These are phyloP conservation scores for Hysterium pulicare DNA, from an alignment of 2,329 filamentous ascomycete genomes.

Conservation along the genomic window DNA sequence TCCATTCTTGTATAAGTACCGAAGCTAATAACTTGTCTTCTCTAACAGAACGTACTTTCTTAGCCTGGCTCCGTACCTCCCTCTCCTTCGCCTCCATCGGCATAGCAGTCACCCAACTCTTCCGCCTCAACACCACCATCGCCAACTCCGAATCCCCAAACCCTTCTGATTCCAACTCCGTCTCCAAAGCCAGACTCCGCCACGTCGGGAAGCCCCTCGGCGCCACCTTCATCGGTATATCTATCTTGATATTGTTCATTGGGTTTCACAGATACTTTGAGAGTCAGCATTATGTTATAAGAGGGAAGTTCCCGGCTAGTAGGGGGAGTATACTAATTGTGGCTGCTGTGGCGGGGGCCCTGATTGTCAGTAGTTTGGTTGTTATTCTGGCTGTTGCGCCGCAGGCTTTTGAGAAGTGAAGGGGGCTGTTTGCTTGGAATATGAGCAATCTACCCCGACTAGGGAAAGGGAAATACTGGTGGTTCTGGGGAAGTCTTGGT, in stretches of 20 bases:
- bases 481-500: too few relatives aligned
- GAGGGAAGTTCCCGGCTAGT: slow-evolving; percentile 76
- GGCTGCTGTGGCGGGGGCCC: slow-evolving; percentile 57
- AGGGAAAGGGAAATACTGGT: too few relatives aligned
- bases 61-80: slow-evolving; percentile 80
- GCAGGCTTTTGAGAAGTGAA: slow-evolving; percentile 40
- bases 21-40: slow-evolving; percentile 2
- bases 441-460: too few relatives aligned
- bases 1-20: slow-evolving; percentile 1
- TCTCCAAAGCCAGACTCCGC: slow-evolving; percentile 20
- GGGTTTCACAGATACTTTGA: slow-evolving; percentile 78
- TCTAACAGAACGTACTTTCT: slow-evolving; percentile 70
- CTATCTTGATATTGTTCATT: slow-evolving; percentile 69
- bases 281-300: slow-evolving; percentile 74
- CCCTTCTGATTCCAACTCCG: slow-evolving; percentile 15
- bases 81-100: slow-evolving; percentile 79
- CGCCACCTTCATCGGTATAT: slow-evolving; percentile 71
- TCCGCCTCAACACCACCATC: slow-evolving; percentile 72
- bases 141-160: slow-evolving; percentile 12
- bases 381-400: slow-evolving; percentile 58
- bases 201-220: slow-evolving; percentile 47
- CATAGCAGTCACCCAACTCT: slow-evolving; percentile 79
- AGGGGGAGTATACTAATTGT: slow-evolving; percentile 71
- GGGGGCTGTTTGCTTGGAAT: neutral
- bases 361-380: slow-evolving; percentile 59